Base-by-base conservation (phyloP, 805 yeast species). In the Vanderwaltozyma yarrowii region DNA sequence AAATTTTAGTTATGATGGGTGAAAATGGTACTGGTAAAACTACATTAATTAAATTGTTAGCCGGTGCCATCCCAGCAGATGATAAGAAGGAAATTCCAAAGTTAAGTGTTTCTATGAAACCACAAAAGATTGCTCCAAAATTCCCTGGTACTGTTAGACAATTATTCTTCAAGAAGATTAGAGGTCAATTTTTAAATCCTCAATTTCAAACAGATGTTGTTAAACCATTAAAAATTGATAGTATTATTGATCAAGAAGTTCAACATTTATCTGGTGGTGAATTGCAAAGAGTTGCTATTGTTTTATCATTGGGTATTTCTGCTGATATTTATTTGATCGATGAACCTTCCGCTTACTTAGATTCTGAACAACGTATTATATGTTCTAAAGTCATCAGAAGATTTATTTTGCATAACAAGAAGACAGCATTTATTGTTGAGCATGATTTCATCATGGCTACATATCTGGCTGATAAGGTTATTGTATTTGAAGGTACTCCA, bases 361-460 rank as follows among this genome's bases (percentile, higher is more conserved):
- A 92, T 69, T 89, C 97, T 43, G 99, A 92, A 68, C 99, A 92
- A 69, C 96, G 99, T 85, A 87, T 92, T 58, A 83, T 92, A 51
- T 92, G 98, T 73, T 84, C 98, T 37, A 92, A 92, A 72, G 98
- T 92, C 51, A 92, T 92, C 55, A 83, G 96, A 76, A 81, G 96
- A 66, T 92, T 87, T 60, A 84, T 92, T 57, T 70, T 92, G 62
- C 98, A 92, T 62, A 77, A 96, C 52, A 88, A 89, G 73, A 92
- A 89, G 74, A 89, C 97, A 33, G 98, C 99, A n/a, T 92, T 92
- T 64, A 73, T 92, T 54, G 99, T 92, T 42, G 99, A 92, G 80
- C 99, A 92, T 78, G 99, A 92, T 76, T 92, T 92, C 76, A 92
- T 92, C 71, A 92, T 92, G 99, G 97, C 98, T 48, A 92, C 99